Evolutionary conservation across 768 basidiomycete species (phyloP), one percentile per base, ranked within the genome.

Genomic region (Hydnum rufescens): DNA sequence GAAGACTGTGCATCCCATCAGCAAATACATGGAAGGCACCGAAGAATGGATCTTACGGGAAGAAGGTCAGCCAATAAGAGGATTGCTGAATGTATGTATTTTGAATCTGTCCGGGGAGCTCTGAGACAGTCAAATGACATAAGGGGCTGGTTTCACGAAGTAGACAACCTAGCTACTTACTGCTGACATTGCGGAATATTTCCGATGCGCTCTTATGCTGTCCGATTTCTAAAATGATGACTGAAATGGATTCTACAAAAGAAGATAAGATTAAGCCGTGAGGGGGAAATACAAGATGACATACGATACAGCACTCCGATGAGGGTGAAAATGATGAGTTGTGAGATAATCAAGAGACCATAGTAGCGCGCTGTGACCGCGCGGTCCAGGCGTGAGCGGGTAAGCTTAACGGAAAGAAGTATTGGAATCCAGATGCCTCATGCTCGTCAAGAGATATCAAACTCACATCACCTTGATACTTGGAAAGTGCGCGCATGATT

Each of bases 311-410:
- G 71, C 47, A 92, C 90, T 58, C 87, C 85, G 55, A 96, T 79
- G 54, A 93, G 65, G 16, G 87, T 93, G 71, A 97, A 99, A 66
- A 97, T 78, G 56, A 99, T 71, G 60, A 99, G 67, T 63, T 96
- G 90, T 49, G 83, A 86, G 65, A 95, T 81, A 54, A 97, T 78
- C 65, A 97, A 71, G 74, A 99, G 97, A 1, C 83, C 72, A 62
- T 81, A 97, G 66, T 96, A 97, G 48, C 89, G 78, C 19, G 87
- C 87, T 34, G 92, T 73, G 54, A 97, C 92, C 32, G 82, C 80
- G 31, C 95, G 82, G 60, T 97, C 92, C 51, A 90, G 74, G 49
- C 76, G 75, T 3, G 85, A 85, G 52, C 80, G 74, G 4, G 80
- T 87, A 52, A 77, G 63, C 42, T 76, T 71, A n/a, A n/a, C n/a